Evolutionary conservation across 495 filamentous ascomycete genomes (phyloP).

Genomic region (Talaromyces trachyspermus): DNA sequence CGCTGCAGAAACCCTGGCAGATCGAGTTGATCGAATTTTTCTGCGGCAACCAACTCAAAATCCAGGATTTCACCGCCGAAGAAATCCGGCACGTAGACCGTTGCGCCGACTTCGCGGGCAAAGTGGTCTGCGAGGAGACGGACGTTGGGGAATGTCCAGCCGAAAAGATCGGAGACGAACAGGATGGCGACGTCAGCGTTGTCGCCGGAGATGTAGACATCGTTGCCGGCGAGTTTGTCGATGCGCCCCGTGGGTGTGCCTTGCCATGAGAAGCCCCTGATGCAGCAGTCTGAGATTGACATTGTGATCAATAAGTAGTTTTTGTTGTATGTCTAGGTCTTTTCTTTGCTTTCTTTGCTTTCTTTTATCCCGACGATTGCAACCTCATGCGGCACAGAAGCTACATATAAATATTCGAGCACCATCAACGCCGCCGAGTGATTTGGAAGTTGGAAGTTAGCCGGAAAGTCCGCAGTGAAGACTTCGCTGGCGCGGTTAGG

Average conservation of each 20-base stretch:
- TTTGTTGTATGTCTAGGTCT: too few relatives aligned
- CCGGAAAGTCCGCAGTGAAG: too few relatives aligned
- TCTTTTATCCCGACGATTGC: too few relatives aligned
- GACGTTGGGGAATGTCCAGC: constrained; percentile 41
- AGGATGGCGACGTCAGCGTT: constrained; percentile 33
- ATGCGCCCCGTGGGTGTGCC: constrained; percentile 35
- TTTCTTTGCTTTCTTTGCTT: too few relatives aligned
- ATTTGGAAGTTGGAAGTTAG: too few relatives aligned
- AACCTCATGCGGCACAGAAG: too few relatives aligned
- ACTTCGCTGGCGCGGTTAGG: too few relatives aligned
- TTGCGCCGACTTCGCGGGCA: constrained; percentile 39
- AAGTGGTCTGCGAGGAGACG: constrained; percentile 44
- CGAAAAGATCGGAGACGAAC: constrained; percentile 41
- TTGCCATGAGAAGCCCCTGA: constrained; percentile 37
- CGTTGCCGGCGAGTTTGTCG: constrained; percentile 24
- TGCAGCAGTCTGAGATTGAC: constrained; percentile 16
- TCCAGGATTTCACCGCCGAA: constrained; percentile 29
- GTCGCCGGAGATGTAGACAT: constrained; percentile 34
- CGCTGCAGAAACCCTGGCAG: constrained; percentile 24
- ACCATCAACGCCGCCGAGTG: too few relatives aligned
- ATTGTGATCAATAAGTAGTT: too few relatives aligned
- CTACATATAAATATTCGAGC: too few relatives aligned
- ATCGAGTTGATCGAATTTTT: constrained; percentile 32
- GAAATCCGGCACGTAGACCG: constrained; percentile 45
- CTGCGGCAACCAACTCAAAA: constrained; percentile 24